Evolutionary conservation across 306 rosid genomes (phyloP).

Genomic region (Sophora flavescens): DNA sequence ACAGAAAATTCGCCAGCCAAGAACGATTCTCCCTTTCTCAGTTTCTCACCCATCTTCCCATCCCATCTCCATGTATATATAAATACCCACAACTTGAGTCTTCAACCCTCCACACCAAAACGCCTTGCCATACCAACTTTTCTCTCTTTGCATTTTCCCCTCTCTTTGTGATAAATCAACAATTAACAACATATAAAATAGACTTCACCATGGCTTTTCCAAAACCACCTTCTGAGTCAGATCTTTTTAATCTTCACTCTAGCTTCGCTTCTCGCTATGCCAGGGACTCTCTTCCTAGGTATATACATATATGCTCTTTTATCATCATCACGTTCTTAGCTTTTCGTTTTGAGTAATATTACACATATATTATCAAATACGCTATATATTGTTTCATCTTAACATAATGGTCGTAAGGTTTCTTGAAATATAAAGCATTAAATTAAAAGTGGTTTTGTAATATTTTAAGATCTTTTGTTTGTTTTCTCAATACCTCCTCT

Average conservation of each 20-base stretch:
- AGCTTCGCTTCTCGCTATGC: conserved; percentile 37
- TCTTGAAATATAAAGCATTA: too few relatives aligned
- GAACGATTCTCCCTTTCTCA: conserved; percentile 37
- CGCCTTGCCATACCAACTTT: neutral
- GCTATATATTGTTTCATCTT: too few relatives aligned
- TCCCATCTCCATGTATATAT: conserved; percentile 34
- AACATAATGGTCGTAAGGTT: too few relatives aligned
- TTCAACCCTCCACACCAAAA: neutral
- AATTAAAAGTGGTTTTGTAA: too few relatives aligned
- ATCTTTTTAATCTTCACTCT: conserved; percentile 41
- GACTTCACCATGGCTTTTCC: conserved; percentile 46
- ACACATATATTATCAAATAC: too few relatives aligned
- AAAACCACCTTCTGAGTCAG: conserved; percentile 48
- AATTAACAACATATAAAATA: neutral
- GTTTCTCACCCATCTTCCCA: neutral
- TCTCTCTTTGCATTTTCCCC: neutral
- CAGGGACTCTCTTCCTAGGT: conserved; percentile 52
- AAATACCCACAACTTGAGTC: conserved; percentile 32
- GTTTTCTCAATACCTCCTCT: too few relatives aligned
- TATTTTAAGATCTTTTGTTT: too few relatives aligned
- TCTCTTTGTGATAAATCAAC: neutral
- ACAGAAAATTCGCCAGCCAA: conserved; percentile 22
- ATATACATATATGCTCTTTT: neutral
- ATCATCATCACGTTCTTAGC: neutral
- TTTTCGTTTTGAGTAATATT: neutral